These are phyloP conservation scores for Penicillium coffeae DNA, from an alignment of 495 filamentous ascomycete genomes.

Conservation along the genomic window DNA sequence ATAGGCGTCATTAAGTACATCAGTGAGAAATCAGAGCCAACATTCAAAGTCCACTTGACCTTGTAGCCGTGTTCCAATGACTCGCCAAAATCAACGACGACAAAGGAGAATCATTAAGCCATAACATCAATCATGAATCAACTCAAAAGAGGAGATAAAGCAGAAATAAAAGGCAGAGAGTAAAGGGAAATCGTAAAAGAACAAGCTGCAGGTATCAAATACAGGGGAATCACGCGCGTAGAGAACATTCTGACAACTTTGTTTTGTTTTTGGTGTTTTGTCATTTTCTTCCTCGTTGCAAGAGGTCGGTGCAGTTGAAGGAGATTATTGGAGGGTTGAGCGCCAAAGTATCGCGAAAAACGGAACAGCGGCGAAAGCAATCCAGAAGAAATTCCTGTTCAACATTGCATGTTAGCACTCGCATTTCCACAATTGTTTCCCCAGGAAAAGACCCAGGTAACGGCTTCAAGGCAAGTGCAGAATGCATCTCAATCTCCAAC, in stretches of 20 bases:
- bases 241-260: constrained; percentile 25
- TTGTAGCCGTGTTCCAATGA: constrained; percentile 4
- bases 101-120: constrained; percentile 28
- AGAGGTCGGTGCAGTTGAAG: constrained; percentile 8
- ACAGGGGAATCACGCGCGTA: constrained; percentile 39
- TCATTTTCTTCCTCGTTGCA: not conserved
- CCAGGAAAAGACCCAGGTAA: constrained; percentile 1
- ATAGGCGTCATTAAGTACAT: constrained; percentile 14
- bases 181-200: constrained; percentile 25
- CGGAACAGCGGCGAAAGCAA: constrained; percentile 28
- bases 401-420: constrained; percentile 19
- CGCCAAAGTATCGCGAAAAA: constrained; percentile 32
- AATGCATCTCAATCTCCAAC: constrained; percentile 1
- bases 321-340: constrained; percentile 24
- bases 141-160: not conserved
- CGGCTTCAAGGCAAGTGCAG: constrained; percentile 15
- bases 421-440: not conserved
- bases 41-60: constrained; percentile 2
- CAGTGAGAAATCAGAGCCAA: constrained; percentile 9
- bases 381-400: constrained; percentile 32
- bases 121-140: constrained; percentile 10
- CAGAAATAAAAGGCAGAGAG: constrained; percentile 11
- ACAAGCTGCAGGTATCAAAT: constrained; percentile 23
- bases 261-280: constrained; percentile 7
- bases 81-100: constrained; percentile 19